Evolutionary conservation across 768 basidiomycete genomes (phyloP).

Genomic region (Russula foetens): DNA sequence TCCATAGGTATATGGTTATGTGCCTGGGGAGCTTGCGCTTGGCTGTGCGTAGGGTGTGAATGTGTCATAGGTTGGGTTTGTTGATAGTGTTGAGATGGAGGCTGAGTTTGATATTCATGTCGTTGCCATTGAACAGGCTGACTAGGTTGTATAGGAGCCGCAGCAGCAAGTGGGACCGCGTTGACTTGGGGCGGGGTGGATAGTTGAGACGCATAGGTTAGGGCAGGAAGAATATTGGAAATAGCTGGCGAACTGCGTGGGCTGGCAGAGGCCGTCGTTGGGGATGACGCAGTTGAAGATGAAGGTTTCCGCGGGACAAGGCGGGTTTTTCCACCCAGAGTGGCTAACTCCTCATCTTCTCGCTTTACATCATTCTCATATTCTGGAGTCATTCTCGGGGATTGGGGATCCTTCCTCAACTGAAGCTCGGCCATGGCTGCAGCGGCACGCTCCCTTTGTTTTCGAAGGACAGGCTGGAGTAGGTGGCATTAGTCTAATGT

Average conservation of each 20-base stretch:
- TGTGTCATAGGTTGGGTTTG: not conserved
- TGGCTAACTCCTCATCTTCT: conserved; percentile 53
- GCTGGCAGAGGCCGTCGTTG: conserved; percentile 26
- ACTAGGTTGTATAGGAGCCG: not conserved
- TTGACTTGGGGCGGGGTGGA: conserved; percentile 36
- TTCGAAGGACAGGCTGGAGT: conserved; percentile 51
- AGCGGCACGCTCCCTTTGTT: conserved; percentile 43
- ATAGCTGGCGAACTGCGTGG: conserved; percentile 24
- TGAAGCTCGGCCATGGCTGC: conserved; percentile 31
- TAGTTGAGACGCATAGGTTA: conserved; percentile 38
- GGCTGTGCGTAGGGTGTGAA: conserved; percentile 4
- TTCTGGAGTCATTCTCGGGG: conserved; percentile 22
- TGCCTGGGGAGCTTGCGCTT: conserved; percentile 1
- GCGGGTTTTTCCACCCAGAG: conserved; percentile 55
- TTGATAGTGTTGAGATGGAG: conserved; percentile 1
- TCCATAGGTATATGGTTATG: conserved; percentile 12
- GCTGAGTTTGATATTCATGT: conserved; percentile 3
- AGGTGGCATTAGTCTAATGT: not conserved
- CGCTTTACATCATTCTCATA: conserved; percentile 36
- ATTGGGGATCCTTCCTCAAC: conserved; percentile 25
- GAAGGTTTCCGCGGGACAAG: conserved; percentile 44
- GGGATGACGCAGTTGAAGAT: conserved; percentile 31
- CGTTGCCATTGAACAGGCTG: conserved; percentile 1
- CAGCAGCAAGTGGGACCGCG: conserved; percentile 4
- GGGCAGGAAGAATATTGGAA: conserved; percentile 21